Base-by-base conservation (phyloP, 176 grass and related monocot genomes). In the Guadua angustifolia region DNA sequence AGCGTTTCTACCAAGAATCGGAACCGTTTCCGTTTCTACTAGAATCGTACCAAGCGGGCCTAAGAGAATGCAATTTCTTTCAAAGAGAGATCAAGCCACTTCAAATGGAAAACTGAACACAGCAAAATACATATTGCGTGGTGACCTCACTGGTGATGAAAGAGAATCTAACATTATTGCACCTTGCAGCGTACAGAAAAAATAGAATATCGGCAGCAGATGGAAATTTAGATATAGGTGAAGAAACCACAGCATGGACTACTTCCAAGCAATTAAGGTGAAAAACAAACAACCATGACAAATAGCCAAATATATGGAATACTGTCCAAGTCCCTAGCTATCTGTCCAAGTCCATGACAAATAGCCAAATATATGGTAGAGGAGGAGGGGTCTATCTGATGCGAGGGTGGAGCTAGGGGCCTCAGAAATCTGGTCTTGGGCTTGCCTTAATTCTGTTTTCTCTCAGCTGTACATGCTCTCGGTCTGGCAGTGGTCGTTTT, bases 271-370 rank as follows among this genome's bases (percentile, higher is more conserved):
- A 65, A 79, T 8, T 79, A 65, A 18, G 24, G 42, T 66, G 13
- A 1, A 56, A 36, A 39, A n/a, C 9, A 49, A 79, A 79, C 43
- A 65, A 49, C 42, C 24, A 65, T 33, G 43, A 26, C 11, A 36
- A 79, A 63, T 64, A 64, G 47, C 24, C 26, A 78, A 78, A 79
- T 66, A 66, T 66, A 49, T 79, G 76, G 58, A 35, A 47, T 64
- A 65, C 4, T 47, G 25, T n/a, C n/a, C n/a, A n/a, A n/a, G n/a
- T n/a, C n/a, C n/a, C n/a, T n/a, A n/a, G n/a, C n/a, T n/a, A n/a
- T n/a, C n/a, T n/a, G n/a, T n/a, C n/a, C n/a, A n/a, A n/a, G n/a
- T n/a, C n/a, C n/a, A n/a, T n/a, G n/a, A n/a, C n/a, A n/a, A n/a
- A n/a, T n/a, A n/a, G n/a, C n/a, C n/a, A n/a, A n/a, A n/a, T n/a